Base-by-base conservation (phyloP, 129 eudicot species). In the Arctium lappa region DNA sequence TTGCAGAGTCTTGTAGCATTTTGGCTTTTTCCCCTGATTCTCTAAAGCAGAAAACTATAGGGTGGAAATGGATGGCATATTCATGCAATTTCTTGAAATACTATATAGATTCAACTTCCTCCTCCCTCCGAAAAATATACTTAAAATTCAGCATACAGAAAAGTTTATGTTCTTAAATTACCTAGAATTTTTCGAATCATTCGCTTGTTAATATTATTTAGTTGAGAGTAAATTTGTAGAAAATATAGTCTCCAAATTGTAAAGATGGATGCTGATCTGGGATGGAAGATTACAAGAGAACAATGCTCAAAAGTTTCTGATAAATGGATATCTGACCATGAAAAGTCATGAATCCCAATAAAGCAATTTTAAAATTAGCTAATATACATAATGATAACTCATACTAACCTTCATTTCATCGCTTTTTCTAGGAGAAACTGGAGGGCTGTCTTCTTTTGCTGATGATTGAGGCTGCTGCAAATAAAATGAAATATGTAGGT, bases 391-490 rank as follows among this genome's bases (percentile, higher is more conserved):
- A 31, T 15, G 72, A 7, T 32, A 42, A 56, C 31, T 34, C 32
- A 62, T 30, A 39, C 12, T 39, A 32, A 91, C 98, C 98, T 92
- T 92, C 68, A 93, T 80, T 37, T 92, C 97, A 78, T 90, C 97
- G 78, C 92, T 92, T 77, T 88, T 92, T 84, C 94, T 88, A 30
- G 98, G 97, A 76, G 96, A 91, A 83, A 82, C 87, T 12, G 94
- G 96, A 71, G 95, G 95, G 75, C 94, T 92, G 30, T 89, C 98
- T 76, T 79, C 82, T 75, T 81, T 82, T 81, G 74, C 74, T 63
- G 36, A 75, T 73, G 89, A 79, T 81, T 89, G 76, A 32, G 84
- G 88, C 79, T 91, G 76, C 95, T 86, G 86, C 75, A 85, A 60
- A 85, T 15, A 36, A 68, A 44, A 56, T 31, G 22, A 81, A 81